phyloP scores from a whole-genome alignment of 2,329 filamentous ascomycete species.

The Stemphylium vesicarium region DNA sequence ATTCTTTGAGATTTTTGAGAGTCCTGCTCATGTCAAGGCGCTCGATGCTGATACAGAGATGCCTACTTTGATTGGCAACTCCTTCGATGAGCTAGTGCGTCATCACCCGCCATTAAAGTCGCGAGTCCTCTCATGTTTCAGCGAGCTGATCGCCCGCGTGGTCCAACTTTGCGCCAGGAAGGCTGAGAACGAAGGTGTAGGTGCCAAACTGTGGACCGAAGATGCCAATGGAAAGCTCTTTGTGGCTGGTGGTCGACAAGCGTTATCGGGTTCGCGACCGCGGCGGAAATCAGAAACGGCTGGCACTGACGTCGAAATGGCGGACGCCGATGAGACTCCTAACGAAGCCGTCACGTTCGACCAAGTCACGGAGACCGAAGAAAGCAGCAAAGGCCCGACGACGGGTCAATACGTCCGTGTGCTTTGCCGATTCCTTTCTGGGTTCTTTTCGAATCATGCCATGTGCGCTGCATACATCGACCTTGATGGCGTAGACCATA shows the following conservation, averaged over 20 bases:
- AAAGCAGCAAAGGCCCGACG: slow-evolving; percentile 58
- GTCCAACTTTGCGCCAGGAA: slow-evolving; percentile 74
- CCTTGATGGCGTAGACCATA: slow-evolving; percentile 78
- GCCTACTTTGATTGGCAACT: slow-evolving; percentile 75
- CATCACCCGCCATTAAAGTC: slow-evolving; percentile 87
- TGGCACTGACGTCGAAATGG: slow-evolving; percentile 66
- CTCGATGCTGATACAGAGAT: slow-evolving; percentile 78
- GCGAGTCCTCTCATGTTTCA: slow-evolving; percentile 81
- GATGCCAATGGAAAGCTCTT: slow-evolving; percentile 64
- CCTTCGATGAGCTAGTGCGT: slow-evolving; percentile 91
- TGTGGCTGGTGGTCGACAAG: slow-evolving; percentile 62
- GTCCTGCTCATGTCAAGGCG: slow-evolving; percentile 82
- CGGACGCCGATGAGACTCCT: slow-evolving; percentile 51
- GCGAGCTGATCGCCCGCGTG: slow-evolving; percentile 87
- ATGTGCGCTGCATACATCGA: slow-evolving; percentile 78
- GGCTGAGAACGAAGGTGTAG: slow-evolving; percentile 72
- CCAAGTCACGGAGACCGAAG: slow-evolving; percentile 56
- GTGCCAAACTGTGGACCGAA: slow-evolving; percentile 76
- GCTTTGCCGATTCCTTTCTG: slow-evolving; percentile 75
- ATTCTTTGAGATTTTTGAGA: slow-evolving; percentile 97
- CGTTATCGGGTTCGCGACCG: slow-evolving; percentile 50
- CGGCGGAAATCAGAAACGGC: slow-evolving; percentile 38
- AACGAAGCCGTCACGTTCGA: slow-evolving; percentile 42
- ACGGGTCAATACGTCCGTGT: slow-evolving; percentile 75
- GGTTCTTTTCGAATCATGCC: slow-evolving; percentile 76